A percentile compares a stretch with the other conserved stretches of the same genome.
Conservation (phyloP, 2,329 filamentous ascomycete species). For the Tothia fuscella region DNA sequence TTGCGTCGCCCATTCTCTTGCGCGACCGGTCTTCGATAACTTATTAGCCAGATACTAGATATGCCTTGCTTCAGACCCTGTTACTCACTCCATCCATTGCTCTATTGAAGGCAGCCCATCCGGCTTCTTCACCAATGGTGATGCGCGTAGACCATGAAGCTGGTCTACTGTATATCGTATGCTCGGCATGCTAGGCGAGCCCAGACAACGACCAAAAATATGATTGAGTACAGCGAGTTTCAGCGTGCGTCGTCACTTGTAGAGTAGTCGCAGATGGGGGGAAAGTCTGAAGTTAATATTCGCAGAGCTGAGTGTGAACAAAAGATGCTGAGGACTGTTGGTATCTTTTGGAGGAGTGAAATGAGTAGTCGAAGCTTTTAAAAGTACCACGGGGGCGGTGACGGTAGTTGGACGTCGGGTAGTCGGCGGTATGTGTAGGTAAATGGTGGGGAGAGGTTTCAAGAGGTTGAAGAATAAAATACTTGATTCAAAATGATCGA, state of each 20-base stretch:
- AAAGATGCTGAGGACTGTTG: too few relatives aligned
- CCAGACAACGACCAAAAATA: background rate
- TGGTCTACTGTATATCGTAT: constrained; percentile 60
- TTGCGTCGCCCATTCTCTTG: constrained; percentile 6
- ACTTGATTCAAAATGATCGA: too few relatives aligned
- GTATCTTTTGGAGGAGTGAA: too few relatives aligned
- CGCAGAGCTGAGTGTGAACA: too few relatives aligned
- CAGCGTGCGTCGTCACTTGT: too few relatives aligned
- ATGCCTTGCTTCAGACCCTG: background rate
- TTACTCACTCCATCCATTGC: constrained; percentile 86
- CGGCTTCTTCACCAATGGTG: constrained; percentile 74
- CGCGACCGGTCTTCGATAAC: background rate
- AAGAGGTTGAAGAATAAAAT: too few relatives aligned
- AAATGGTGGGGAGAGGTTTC: too few relatives aligned
- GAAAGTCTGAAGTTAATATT: too few relatives aligned
- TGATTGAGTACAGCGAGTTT: background rate
- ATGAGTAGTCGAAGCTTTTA: too few relatives aligned
- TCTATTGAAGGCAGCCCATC: constrained; percentile 68
- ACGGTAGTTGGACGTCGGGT: background rate
- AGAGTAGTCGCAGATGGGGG: too few relatives aligned
- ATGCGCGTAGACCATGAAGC: constrained; percentile 63
- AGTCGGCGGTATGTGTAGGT: too few relatives aligned
- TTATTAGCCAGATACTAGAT: background rate
- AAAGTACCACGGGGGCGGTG: background rate
- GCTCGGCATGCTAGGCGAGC: background rate